Evolutionary conservation across 2,329 filamentous ascomycete genomes (phyloP), one percentile per base, ranked within the genome.

Genomic region (Magnaporthiopsis incrustans): DNA sequence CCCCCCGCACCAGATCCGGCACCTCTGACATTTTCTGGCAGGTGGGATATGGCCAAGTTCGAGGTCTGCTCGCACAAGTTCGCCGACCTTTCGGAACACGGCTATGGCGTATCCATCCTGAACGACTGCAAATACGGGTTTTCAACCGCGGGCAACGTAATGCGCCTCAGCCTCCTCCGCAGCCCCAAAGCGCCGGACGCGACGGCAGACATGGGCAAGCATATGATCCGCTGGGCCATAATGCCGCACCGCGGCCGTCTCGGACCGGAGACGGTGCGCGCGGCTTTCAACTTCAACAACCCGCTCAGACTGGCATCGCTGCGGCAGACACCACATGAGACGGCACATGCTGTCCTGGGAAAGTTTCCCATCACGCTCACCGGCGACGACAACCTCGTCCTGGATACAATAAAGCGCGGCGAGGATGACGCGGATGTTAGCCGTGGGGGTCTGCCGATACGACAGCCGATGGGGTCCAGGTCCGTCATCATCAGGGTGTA

Each of bases 121-220:
- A 98, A 98, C 72, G 93, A 98, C 76, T 91, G 88, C 78, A 97
- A 97, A 76, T 98, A 97, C 73, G 94, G 94, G 25, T 98, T 98
- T 73, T 94, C 94, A 27, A 96, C 92, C 18, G 86, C 85, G 60
- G 94, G 94, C 58, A 95, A 90, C 73, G 75, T 92, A 64, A 98
- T 98, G 94, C 87, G 94, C 5, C 81, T 98, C 12, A 93, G 89
- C 18, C 82, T 98, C 26, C 83, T 97, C 25, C 88, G 94, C 57
- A 88, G 92, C 7, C 90, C 94, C 27, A 98, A 98, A 74, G 93
- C 94, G 0, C 94, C 94, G 0, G 94, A 98, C 74, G 92, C 87
- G 7, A 89, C 97, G 71, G 94, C 94, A 57, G 94, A 98, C 73
- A 97, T 98, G 92, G 94, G 92, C 63, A 83, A 81, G 57, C 94